These are phyloP conservation scores for Bruguiera parviflora DNA, from an alignment of 345 rosid species.

Conservation along the genomic window DNA sequence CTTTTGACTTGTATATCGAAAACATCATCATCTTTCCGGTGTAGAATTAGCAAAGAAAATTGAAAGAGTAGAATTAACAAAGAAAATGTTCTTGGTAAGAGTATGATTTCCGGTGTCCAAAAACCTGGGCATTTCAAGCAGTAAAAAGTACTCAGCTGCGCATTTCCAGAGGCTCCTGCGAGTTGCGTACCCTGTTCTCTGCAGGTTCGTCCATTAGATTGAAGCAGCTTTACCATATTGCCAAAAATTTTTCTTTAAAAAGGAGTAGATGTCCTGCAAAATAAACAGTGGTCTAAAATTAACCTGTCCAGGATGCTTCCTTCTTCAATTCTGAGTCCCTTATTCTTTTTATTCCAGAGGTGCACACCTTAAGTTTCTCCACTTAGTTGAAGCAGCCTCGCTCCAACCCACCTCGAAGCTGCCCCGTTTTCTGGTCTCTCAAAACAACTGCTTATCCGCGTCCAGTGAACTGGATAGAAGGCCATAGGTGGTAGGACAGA, in stretches of 20 bases:
- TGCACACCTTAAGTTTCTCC: conserved; percentile 55
- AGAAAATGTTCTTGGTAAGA: too few species aligned
- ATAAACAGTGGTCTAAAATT: conserved; percentile 48
- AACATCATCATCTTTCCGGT: neutral
- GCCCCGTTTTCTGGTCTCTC: conserved; percentile 37
- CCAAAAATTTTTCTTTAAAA: conserved; percentile 2
- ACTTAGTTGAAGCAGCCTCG: conserved; percentile 51
- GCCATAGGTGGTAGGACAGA: conserved; percentile 57
- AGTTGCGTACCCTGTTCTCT: too few species aligned
- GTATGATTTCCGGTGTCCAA: too few species aligned
- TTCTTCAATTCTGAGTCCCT: conserved; percentile 44
- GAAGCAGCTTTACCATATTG: neutral
- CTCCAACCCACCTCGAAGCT: conserved; percentile 38
- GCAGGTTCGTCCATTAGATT: neutral
- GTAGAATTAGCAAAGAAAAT: neutral
- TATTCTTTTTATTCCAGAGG: conserved; percentile 73
- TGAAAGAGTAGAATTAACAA: neutral
- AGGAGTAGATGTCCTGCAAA: conserved; percentile 37
- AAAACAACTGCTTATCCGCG: conserved; percentile 48
- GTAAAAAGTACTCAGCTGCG: too few species aligned
- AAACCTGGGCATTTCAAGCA: too few species aligned
- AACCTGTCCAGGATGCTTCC: conserved; percentile 60
- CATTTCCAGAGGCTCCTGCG: too few species aligned
- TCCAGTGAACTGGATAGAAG: conserved; percentile 75
- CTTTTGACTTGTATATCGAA: too few species aligned